Base-by-base conservation (phyloP, 208 protist genomes). In the Leishmania lainsoni region DNA sequence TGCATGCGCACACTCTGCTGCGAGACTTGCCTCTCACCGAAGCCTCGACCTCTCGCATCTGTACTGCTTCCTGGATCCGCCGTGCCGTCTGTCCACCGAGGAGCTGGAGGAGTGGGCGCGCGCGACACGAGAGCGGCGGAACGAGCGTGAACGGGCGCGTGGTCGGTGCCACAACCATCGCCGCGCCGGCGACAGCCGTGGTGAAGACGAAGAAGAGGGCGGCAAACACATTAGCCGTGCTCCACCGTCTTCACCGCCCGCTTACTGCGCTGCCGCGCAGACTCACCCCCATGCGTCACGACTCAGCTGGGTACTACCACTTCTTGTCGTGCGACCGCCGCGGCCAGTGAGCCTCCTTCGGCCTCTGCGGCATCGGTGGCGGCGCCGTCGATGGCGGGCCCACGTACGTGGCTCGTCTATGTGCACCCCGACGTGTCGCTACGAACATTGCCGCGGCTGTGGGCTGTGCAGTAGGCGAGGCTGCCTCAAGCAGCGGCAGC, bases 341-440 rank as follows among this genome's bases (percentile, higher is more conserved):
- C 12, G 20, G 14, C 35, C 49, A 20, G 16, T 22, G 71, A 39
- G 0, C 29, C 45, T 59, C 29, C 29, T 49, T 29, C 16, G 10
- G 5, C 71, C 16, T 12, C 12, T 29, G 14, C 68, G 4, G 10
- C 68, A 51, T 51, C 12, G 39, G 32, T 29, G n/a, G 76, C 49
- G 61, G 42, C 32, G 76, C 10, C 73, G n/a, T 58, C 59, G 49
- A 48, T 56, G 63, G 42, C 61, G 12, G 35, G 73, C 0, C 76
- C 76, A 9, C 32, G 42, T 22, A 81, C 81, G 51, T 85, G 81
- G 81, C 48, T 85, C 20, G 81, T 85, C n/a, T 71, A 85, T 59
- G 59, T 81, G 5, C 75, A 76, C 72, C 42, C 72, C n/a, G 81
- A 85, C 42, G 45, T 66, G 61, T 29, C 49, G 63, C 32, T 68